phyloP scores from a whole-genome alignment of 495 filamentous ascomycete species.

The Elasticomyces elasticus region DNA sequence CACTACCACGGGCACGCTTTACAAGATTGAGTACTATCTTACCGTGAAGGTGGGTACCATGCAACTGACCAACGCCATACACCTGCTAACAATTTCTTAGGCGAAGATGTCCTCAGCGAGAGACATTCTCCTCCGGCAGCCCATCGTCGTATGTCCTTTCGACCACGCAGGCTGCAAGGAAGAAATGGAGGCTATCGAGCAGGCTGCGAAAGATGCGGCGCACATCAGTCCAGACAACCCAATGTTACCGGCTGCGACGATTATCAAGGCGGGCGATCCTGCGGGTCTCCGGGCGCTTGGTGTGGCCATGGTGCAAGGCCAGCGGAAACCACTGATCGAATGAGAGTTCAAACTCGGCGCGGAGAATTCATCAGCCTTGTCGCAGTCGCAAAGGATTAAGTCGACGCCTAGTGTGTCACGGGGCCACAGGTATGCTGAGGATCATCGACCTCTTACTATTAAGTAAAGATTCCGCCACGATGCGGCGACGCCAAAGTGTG shows the following conservation, averaged over 20 bases:
- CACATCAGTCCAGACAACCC: slow-evolving; percentile 81
- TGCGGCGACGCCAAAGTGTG: no score
- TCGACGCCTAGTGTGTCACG: no score
- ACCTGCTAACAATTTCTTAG: slow-evolving; percentile 35
- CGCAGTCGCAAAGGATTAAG: no score
- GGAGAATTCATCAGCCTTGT: no score
- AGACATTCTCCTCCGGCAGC: slow-evolving; percentile 84
- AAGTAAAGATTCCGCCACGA: no score
- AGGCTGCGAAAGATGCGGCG: slow-evolving; percentile 84
- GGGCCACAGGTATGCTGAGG: no score
- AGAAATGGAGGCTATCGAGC: slow-evolving; percentile 95
- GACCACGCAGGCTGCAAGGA: slow-evolving; percentile 94
- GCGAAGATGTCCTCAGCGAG: slow-evolving; percentile 81
- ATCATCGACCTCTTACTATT: no score
- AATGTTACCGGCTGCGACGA: slow-evolving; percentile 70
- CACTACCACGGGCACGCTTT: slow-evolving; percentile 85
- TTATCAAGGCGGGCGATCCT: slow-evolving; percentile 66
- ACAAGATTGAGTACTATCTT: slow-evolving; percentile 96
- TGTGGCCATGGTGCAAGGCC: slow-evolving; percentile 72
- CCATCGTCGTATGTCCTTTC: slow-evolving; percentile 90
- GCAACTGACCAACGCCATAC: not conserved
- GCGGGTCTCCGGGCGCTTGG: slow-evolving; percentile 69
- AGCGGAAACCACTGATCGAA: slow-evolving; percentile 85
- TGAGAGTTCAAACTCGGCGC: no score
- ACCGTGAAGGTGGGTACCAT: slow-evolving; percentile 66